Conservation (phyloP, 139 green algal species). For the Gonium pectorale region DNA sequence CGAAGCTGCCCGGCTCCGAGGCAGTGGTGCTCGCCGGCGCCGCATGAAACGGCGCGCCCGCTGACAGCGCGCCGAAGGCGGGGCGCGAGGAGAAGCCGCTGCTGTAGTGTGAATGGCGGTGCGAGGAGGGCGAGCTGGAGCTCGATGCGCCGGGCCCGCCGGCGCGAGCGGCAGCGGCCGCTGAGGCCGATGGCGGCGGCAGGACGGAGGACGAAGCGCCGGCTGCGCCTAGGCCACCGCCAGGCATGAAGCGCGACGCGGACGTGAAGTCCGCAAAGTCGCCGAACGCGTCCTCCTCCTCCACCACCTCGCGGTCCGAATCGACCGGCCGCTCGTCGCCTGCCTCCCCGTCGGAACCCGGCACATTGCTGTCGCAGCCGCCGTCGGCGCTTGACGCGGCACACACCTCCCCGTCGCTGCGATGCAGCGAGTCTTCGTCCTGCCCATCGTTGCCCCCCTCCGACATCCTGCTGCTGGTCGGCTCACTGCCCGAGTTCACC, state of each 20-base stretch:
- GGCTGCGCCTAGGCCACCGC: neutral
- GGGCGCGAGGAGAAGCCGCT: neutral
- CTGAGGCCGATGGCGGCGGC: neutral
- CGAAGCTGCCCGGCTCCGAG: slow-evolving; percentile 27
- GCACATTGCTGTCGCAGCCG: too few species aligned
- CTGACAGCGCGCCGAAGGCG: neutral
- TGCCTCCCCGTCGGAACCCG: too few species aligned
- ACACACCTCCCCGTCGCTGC: neutral
- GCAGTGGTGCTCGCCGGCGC: neutral
- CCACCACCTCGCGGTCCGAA: slow-evolving; percentile 23
- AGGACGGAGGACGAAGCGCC: neutral
- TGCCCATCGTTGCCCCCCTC: too few species aligned
- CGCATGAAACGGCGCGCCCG: neutral
- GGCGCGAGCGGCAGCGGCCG: neutral
- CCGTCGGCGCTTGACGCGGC: too few species aligned
- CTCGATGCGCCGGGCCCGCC: neutral
- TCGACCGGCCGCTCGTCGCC: neutral
- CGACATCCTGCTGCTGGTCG: too few species aligned
- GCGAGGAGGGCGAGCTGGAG: neutral
- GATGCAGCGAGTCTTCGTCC: too few species aligned
- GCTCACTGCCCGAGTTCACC: too few species aligned
- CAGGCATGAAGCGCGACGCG: slow-evolving; percentile 11
- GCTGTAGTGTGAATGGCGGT: neutral
- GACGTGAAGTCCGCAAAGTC: slow-evolving; percentile 32
- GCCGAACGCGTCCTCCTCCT: slow-evolving; percentile 42